Percentiles rank a stretch among this genome's conserved stretches.
These are phyloP conservation scores for Peribolospora kevripleyi DNA, from an alignment of 768 basidiomycete species.

Conservation along the genomic window DNA sequence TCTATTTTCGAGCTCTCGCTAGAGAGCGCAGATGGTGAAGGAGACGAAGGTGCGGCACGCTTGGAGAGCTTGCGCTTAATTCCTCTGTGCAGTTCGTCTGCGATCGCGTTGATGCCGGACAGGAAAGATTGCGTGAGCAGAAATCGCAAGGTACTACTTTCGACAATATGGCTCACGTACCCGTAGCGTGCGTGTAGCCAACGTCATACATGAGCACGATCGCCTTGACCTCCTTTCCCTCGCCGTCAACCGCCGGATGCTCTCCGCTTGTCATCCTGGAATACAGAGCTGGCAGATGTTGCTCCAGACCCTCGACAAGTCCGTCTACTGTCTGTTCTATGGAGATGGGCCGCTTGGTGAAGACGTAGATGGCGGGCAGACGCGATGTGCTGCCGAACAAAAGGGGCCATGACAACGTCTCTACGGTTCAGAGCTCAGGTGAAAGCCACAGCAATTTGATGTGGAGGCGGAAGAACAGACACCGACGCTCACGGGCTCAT, in stretches of 20 bases:
- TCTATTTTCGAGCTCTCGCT: too few species aligned
- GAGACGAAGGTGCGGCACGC: too few species aligned
- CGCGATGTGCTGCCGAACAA: slow-evolving; percentile 45
- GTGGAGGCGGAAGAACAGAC: background rate
- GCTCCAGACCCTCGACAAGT: slow-evolving; percentile 8
- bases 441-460: background rate
- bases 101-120: too few species aligned
- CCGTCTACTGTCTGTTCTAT: slow-evolving; percentile 16
- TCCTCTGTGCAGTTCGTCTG: too few species aligned
- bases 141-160: too few species aligned
- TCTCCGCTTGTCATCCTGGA: background rate
- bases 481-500: slow-evolving; percentile 46
- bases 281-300: background rate
- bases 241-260: slow-evolving; percentile 1
- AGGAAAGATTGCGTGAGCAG: too few species aligned
- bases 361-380: slow-evolving; percentile 71
- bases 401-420: background rate
- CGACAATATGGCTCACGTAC: slow-evolving; percentile 18
- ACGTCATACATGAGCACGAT: slow-evolving; percentile 53
- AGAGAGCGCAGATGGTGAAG: too few species aligned
- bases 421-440: background rate
- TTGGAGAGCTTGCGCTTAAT: too few species aligned
- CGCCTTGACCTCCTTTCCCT: slow-evolving; percentile 12
- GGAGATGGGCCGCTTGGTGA: slow-evolving; percentile 49
- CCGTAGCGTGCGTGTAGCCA: slow-evolving; percentile 41